These are phyloP conservation scores for Carex parvula DNA, from an alignment of 176 grass and related monocot genomes.

Conservation along the genomic window DNA sequence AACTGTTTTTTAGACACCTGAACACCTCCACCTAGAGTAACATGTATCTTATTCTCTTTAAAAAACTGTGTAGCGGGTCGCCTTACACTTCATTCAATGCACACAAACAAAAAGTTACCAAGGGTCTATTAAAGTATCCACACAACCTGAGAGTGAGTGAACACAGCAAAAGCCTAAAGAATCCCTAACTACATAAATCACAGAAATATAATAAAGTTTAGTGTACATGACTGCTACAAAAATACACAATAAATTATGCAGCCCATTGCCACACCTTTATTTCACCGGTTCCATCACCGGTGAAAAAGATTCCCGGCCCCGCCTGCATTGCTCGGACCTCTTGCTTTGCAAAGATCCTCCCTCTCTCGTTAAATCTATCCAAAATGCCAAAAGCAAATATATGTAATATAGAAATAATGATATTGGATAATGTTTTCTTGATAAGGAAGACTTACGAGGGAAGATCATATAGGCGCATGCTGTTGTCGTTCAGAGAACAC, in stretches of 20 bases:
- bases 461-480: conserved; percentile 67
- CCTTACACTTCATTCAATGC: too few species aligned
- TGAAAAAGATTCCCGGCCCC: conserved; percentile 93
- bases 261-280: conserved; percentile 81
- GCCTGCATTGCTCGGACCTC: conserved; percentile 73
- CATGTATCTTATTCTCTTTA: too few species aligned
- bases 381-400: conserved; percentile 24
- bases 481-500: conserved; percentile 90
- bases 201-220: too few species aligned
- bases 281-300: conserved; percentile 88
- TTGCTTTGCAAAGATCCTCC: conserved; percentile 70
- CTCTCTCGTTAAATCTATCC: conserved; percentile 79
- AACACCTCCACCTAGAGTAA: too few species aligned
- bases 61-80: too few species aligned
- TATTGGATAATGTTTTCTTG: conserved; percentile 17
- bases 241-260: neutral
- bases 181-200: too few species aligned
- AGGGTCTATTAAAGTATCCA: too few species aligned
- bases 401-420: conserved; percentile 5
- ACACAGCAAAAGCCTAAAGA: too few species aligned
- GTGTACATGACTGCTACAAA: too few species aligned
- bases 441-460: conserved; percentile 70
- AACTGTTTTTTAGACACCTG: too few species aligned
- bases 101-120: too few species aligned
- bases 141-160: too few species aligned